Conservation (phyloP, 202 grass and related monocot genomes). For the Setaria viridis region DNA sequence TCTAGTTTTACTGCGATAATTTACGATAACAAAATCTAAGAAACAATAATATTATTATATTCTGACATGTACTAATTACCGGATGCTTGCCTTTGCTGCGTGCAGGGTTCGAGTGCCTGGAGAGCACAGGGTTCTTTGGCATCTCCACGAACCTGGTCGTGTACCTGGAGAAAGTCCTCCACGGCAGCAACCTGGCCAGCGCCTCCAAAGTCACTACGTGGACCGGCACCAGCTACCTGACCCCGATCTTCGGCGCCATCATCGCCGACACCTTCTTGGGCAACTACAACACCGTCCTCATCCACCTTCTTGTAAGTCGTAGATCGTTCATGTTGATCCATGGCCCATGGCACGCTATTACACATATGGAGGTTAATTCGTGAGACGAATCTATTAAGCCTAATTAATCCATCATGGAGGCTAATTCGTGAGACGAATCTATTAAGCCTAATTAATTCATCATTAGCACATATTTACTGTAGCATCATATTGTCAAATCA, state of each 20-base stretch:
- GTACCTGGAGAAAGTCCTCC: constrained; percentile 70
- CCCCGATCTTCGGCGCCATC: constrained; percentile 70
- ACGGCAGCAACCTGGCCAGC: constrained; percentile 70
- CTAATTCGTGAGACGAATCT: too few relatives aligned
- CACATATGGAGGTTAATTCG: too few relatives aligned
- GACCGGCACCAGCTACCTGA: constrained; percentile 74
- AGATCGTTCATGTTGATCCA: too few relatives aligned
- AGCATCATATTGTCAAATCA: too few relatives aligned
- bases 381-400: too few relatives aligned
- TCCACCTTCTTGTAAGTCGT: too few relatives aligned
- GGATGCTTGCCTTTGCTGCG: not conserved
- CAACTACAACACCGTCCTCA: constrained; percentile 66
- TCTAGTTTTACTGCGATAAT: not conserved
- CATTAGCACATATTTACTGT: too few relatives aligned
- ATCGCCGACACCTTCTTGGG: constrained; percentile 76
- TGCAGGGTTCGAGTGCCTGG: constrained; percentile 81
- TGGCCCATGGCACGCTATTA: too few relatives aligned
- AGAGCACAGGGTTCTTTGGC: constrained; percentile 81
- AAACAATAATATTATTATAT: not conserved
- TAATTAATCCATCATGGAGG: too few relatives aligned
- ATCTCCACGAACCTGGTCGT: constrained; percentile 76
- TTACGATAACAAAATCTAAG: not conserved
- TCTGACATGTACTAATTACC: not conserved
- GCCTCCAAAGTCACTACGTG: constrained; percentile 68
- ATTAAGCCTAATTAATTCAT: too few relatives aligned